Evolutionary conservation across 805 yeast species (phyloP).

Genomic region (Candida sithepensis): DNA sequence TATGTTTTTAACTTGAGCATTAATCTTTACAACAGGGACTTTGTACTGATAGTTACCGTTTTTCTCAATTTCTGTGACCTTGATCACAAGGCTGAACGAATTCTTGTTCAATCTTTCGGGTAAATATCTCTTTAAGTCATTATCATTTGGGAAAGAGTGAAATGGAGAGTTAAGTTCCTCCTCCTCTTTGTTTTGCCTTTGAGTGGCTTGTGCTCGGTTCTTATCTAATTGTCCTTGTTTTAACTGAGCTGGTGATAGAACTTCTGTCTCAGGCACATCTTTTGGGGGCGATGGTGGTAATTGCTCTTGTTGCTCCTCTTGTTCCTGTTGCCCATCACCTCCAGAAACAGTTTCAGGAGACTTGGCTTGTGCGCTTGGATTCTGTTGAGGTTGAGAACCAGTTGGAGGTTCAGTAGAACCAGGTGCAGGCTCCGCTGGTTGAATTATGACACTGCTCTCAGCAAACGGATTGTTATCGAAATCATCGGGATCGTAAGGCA

Average conservation of each 20-base stretch:
- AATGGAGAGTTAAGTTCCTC: slow-evolving; percentile 19
- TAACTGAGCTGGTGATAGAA: slow-evolving; percentile 2
- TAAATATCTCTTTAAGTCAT: slow-evolving; percentile 41
- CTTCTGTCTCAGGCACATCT: slow-evolving; percentile 8
- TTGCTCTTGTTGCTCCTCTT: not conserved
- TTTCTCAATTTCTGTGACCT: slow-evolving; percentile 68
- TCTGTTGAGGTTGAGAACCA: too few species aligned
- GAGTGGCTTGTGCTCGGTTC: not conserved
- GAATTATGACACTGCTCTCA: slow-evolving; percentile 34
- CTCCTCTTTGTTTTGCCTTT: slow-evolving; percentile 29
- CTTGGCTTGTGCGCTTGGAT: not conserved
- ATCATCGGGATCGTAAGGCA: slow-evolving; percentile 45
- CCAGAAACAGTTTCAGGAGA: not conserved
- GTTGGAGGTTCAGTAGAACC: not conserved
- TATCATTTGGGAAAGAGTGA: slow-evolving; percentile 31
- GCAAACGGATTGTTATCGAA: slow-evolving; percentile 63
- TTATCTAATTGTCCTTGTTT: slow-evolving; percentile 1
- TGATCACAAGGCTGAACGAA: slow-evolving; percentile 43
- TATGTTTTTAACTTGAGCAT: slow-evolving; percentile 52
- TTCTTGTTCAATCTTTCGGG: slow-evolving; percentile 47
- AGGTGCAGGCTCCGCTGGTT: slow-evolving; percentile 7
- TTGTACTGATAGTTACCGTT: slow-evolving; percentile 54
- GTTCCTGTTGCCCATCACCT: not conserved
- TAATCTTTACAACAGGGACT: slow-evolving; percentile 77
- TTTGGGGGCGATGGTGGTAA: not conserved